Evolutionary conservation across 1,284 basidiomycete species (phyloP).

Genomic region (Marasmius fiardii): DNA sequence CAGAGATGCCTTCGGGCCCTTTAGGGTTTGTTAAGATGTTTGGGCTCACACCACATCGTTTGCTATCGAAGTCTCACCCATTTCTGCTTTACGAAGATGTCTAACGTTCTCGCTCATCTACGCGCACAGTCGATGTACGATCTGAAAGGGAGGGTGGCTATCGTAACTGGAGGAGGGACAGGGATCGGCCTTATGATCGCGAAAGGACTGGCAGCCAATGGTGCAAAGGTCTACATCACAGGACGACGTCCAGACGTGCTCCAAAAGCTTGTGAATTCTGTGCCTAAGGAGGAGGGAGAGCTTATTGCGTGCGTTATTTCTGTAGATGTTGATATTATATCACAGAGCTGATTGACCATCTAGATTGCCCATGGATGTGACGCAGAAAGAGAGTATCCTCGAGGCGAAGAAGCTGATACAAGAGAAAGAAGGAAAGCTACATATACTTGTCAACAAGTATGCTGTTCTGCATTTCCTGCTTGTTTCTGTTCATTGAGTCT

Average conservation of each 20-base stretch:
- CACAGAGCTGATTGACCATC: conserved; percentile 3
- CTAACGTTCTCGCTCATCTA: not conserved
- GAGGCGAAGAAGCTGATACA: conserved; percentile 51
- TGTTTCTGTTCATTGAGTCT: not conserved
- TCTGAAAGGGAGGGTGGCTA: conserved; percentile 58
- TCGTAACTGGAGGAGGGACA: conserved; percentile 80
- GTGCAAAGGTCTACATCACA: conserved; percentile 81
- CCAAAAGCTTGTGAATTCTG: conserved; percentile 47
- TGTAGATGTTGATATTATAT: conserved; percentile 2
- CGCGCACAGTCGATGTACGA: conserved; percentile 45
- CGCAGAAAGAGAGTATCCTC: conserved; percentile 63
- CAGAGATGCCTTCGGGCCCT: no score
- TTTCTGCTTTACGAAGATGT: not conserved
- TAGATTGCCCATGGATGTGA: conserved; percentile 70
- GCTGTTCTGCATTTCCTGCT: conserved; percentile 15
- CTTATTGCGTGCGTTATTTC: conserved; percentile 52
- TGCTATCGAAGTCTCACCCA: not conserved
- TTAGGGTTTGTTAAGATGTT: no score
- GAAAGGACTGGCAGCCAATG: conserved; percentile 69
- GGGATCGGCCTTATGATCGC: conserved; percentile 80
- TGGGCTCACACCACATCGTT: not conserved
- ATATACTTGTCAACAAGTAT: conserved; percentile 81
- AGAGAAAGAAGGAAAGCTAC: conserved; percentile 64
- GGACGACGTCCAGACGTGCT: conserved; percentile 65
- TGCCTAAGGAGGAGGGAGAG: conserved; percentile 42